A percentile compares a stretch with the other conserved stretches of the same genome.
phyloP scores from a whole-genome alignment of 1,284 basidiomycete genomes.

The Rhodotorula glutinis region DNA sequence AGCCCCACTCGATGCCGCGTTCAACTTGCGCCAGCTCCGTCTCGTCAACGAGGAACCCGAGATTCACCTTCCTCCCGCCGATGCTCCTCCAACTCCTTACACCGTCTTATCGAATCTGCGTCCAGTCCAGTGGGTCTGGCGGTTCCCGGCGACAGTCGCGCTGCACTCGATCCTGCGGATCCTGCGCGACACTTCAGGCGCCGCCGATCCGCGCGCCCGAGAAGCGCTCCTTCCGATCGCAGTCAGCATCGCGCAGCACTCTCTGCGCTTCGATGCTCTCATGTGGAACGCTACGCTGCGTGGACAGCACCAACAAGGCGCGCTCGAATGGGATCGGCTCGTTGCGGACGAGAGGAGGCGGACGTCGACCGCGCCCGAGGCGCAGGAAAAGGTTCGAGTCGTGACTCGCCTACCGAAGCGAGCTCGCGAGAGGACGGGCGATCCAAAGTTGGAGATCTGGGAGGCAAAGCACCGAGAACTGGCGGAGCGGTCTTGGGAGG shows the following conservation, averaged over 20 bases:
- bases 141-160: slow-evolving; percentile 24
- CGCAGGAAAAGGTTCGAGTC: neutral
- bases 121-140: slow-evolving; percentile 38
- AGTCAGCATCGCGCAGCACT: slow-evolving; percentile 22
- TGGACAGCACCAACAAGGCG: neutral
- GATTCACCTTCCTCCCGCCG: slow-evolving; percentile 15
- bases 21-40: slow-evolving; percentile 37
- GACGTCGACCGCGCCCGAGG: neutral
- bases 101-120: slow-evolving; percentile 8
- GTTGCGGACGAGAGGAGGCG: slow-evolving; percentile 2
- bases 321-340: slow-evolving; percentile 18
- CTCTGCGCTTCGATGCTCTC: slow-evolving; percentile 29
- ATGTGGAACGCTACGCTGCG: slow-evolving; percentile 22
- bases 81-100: neutral
- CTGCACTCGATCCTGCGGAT: slow-evolving; percentile 29
- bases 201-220: neutral
- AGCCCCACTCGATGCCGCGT: slow-evolving; percentile 58
- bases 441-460: slow-evolving; percentile 3
- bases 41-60: slow-evolving; percentile 24
- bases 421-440: neutral
- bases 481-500: neutral
- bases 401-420: slow-evolving; percentile 3
- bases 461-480: neutral
- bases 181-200: neutral
- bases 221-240: slow-evolving; percentile 25